A percentile compares a stretch with the other conserved stretches of the same genome.
These are phyloP conservation scores for Trichoderma simmonsii DNA, from an alignment of 2,329 filamentous ascomycete species.

Conservation along the genomic window DNA sequence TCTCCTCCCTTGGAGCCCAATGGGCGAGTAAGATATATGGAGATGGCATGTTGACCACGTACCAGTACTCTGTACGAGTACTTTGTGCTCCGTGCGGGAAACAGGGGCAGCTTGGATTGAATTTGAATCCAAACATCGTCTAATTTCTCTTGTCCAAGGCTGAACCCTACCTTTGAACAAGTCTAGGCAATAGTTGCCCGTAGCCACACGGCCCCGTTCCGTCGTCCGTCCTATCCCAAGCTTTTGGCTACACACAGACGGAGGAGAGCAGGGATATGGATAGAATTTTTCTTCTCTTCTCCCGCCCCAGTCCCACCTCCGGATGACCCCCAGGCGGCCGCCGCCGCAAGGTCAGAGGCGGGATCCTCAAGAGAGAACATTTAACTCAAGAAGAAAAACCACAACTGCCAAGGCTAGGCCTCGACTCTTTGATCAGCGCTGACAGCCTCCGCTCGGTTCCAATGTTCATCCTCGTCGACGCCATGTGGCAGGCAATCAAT, in stretches of 20 bases:
- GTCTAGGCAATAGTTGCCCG: background rate
- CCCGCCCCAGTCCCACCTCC: constrained; percentile 1
- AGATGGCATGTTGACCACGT: background rate
- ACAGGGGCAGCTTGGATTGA: background rate
- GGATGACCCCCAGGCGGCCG: background rate
- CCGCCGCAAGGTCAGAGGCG: background rate
- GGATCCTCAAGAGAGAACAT: background rate
- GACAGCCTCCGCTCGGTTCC: background rate
- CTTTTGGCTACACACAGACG: background rate
- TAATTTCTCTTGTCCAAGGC: background rate
- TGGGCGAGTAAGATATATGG: background rate
- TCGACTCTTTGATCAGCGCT: constrained; percentile 16
- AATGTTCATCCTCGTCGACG: background rate
- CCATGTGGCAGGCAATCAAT: constrained; percentile 6
- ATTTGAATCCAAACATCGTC: background rate
- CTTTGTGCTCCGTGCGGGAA: background rate
- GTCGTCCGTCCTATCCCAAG: background rate
- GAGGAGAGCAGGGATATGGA: constrained; percentile 2
- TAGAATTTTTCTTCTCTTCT: background rate
- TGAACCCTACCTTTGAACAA: background rate
- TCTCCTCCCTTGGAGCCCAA: background rate
- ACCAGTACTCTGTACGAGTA: background rate
- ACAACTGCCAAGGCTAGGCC: background rate
- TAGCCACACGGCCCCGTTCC: constrained; percentile 13
- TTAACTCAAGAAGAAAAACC: background rate